Conservation (phyloP, 257 asterid genomes). For the Ilex asprella region DNA sequence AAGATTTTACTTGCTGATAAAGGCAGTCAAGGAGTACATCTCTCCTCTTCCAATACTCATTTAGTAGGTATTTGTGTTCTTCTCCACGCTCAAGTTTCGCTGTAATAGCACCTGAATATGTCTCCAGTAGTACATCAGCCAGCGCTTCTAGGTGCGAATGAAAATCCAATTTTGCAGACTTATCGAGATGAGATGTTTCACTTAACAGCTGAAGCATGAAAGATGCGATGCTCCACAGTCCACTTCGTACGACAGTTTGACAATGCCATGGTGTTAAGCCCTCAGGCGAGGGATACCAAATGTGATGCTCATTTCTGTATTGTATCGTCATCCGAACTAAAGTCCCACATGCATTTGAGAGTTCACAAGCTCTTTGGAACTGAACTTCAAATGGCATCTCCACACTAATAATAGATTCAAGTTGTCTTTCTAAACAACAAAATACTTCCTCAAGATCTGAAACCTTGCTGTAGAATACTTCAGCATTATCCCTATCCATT, state of each 20-base stretch:
- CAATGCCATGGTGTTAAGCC: constrained; percentile 91
- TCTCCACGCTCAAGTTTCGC: constrained; percentile 79
- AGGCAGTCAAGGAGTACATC: constrained; percentile 78
- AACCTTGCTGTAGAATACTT: constrained; percentile 91
- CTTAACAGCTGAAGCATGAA: constrained; percentile 68
- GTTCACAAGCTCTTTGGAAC: constrained; percentile 74
- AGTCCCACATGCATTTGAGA: constrained; percentile 72
- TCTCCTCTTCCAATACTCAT: constrained; percentile 71
- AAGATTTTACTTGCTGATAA: constrained; percentile 56
- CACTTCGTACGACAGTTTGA: constrained; percentile 57
- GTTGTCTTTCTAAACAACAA: constrained; percentile 73
- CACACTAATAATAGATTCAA: constrained; percentile 42
- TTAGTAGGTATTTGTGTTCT: constrained; percentile 57
- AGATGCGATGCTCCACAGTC: constrained; percentile 75
- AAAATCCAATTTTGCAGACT: constrained; percentile 44
- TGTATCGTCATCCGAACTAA: constrained; percentile 57
- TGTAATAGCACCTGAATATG: constrained; percentile 68
- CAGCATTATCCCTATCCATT: constrained; percentile 98
- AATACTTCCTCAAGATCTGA: constrained; percentile 84
- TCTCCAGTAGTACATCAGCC: constrained; percentile 77
- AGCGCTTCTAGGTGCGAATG: constrained; percentile 57
- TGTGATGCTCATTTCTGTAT: constrained; percentile 61
- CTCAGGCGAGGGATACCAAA: constrained; percentile 86
- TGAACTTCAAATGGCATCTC: constrained; percentile 56
- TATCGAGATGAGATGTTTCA: constrained; percentile 51